phyloP scores from a whole-genome alignment of 2,329 filamentous ascomycete genomes.

The Fusarium secorum region DNA sequence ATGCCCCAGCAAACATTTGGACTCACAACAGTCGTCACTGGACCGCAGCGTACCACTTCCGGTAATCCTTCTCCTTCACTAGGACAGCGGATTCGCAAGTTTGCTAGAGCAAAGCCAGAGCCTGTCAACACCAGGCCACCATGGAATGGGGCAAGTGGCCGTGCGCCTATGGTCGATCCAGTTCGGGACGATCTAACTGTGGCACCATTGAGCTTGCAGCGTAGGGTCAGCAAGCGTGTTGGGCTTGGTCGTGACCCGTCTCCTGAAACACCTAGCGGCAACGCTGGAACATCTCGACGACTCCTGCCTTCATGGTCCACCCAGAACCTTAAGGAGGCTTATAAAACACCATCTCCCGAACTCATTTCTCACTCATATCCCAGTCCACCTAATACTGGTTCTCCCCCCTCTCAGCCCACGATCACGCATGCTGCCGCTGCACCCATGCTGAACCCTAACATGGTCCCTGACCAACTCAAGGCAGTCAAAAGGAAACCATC shows the following conservation, averaged over 20 bases:
- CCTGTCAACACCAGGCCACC: conserved; percentile 59
- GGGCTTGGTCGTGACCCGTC: conserved; percentile 41
- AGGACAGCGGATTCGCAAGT: conserved; percentile 47
- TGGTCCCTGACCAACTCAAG: conserved; percentile 45
- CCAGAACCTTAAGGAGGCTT: conserved; percentile 43
- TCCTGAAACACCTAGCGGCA: conserved; percentile 48
- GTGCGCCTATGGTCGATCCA: conserved; percentile 68
- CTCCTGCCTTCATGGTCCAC: conserved; percentile 48
- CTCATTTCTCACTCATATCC: conserved; percentile 42
- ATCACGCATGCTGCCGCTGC: conserved; percentile 23
- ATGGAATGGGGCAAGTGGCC: conserved; percentile 78
- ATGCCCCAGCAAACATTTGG: conserved; percentile 26
- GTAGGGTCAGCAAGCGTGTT: conserved; percentile 57
- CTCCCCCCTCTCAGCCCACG: conserved; percentile 28
- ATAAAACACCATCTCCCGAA: conserved; percentile 38
- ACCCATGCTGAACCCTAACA: conserved; percentile 33
- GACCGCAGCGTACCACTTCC: conserved; percentile 30
- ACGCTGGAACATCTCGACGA: conserved; percentile 46
- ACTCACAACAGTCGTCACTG: conserved; percentile 41
- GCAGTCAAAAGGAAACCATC: conserved; percentile 58
- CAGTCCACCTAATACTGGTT: conserved; percentile 47
- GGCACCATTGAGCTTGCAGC: conserved; percentile 64
- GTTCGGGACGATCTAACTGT: conserved; percentile 67
- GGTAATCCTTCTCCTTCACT: conserved; percentile 43
- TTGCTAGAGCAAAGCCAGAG: conserved; percentile 49